Conservation (phyloP, 257 asterid species). For the Scutellaria baicalensis region DNA sequence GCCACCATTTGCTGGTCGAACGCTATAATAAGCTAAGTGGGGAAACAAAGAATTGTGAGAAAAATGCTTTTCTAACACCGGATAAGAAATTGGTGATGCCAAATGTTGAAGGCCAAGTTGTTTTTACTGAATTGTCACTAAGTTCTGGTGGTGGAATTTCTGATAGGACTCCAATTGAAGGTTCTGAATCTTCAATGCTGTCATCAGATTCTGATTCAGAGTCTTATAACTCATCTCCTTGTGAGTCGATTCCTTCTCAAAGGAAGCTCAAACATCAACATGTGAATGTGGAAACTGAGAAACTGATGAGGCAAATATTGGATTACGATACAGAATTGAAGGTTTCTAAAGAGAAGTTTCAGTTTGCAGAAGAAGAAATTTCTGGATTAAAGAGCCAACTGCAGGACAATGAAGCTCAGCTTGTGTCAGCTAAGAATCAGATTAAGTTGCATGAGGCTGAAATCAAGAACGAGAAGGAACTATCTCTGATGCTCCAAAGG, state of each 20-base stretch:
- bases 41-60: slow-evolving; percentile 17
- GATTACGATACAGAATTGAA: slow-evolving; percentile 35
- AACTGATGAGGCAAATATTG: slow-evolving; percentile 22
- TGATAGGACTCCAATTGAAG: slow-evolving; percentile 36
- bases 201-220: slow-evolving; percentile 81
- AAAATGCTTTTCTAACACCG: slow-evolving; percentile 36
- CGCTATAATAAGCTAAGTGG: slow-evolving; percentile 29
- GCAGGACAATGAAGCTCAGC: slow-evolving; percentile 32
- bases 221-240: slow-evolving; percentile 28
- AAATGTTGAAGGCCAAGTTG: slow-evolving; percentile 25
- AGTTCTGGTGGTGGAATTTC: slow-evolving; percentile 58
- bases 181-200: slow-evolving; percentile 38
- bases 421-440: slow-evolving; percentile 37
- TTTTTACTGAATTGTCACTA: slow-evolving; percentile 28
- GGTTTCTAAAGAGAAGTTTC: slow-evolving; percentile 27
- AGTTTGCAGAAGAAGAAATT: slow-evolving; percentile 49
- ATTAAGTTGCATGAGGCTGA: slow-evolving; percentile 31
- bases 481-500: slow-evolving; percentile 36
- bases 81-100: slow-evolving; percentile 28
- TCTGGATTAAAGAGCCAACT: slow-evolving; percentile 36
- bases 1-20: slow-evolving; percentile 48
- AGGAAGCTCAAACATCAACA: slow-evolving; percentile 17
- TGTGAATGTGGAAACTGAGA: slow-evolving; percentile 15
- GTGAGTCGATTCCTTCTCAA: background rate
- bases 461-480: slow-evolving; percentile 35